A percentile compares a stretch with the other conserved stretches of the same genome.
phyloP scores from a whole-genome alignment of 169 alveolate species.

The Hepatocystis sp. region DNA sequence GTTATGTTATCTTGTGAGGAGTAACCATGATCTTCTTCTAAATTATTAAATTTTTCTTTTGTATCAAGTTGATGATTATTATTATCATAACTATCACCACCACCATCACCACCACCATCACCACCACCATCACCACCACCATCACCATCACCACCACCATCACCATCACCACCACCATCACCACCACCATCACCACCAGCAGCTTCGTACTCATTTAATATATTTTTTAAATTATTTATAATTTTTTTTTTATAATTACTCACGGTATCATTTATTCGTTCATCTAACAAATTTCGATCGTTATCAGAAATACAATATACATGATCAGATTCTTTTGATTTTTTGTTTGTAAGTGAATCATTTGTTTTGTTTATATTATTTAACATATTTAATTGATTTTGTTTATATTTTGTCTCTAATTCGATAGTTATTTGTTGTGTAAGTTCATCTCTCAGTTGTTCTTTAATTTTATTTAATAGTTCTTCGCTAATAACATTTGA shows the following conservation, averaged over 20 bases:
- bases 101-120: background rate
- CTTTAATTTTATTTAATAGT: conserved; percentile 12
- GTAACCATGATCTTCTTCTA: no score
- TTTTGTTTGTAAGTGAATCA: no score
- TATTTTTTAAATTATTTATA: conserved; percentile 24
- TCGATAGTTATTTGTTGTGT: conserved; percentile 42
- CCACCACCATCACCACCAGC: background rate
- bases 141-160: background rate
- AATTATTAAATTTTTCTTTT: no score
- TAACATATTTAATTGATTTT: no score
- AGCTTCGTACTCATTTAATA: conserved; percentile 11
- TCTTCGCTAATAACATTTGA: conserved; percentile 3
- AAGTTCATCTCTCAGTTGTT: conserved; percentile 36
- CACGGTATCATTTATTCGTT: conserved; percentile 48
- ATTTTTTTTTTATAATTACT: conserved; percentile 48
- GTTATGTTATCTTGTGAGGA: no score
- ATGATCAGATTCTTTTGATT: no score
- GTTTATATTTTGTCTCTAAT: conserved; percentile 53
- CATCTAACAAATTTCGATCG: conserved; percentile 19
- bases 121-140: background rate
- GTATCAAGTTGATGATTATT: no score
- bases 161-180: background rate
- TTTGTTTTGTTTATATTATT: no score
- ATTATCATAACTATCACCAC: no score
- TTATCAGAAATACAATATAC: conserved; percentile 25